These are phyloP conservation scores for Debaryomycetaceae sp. DNA, from an alignment of 1,139 yeast species.

Conservation along the genomic window DNA sequence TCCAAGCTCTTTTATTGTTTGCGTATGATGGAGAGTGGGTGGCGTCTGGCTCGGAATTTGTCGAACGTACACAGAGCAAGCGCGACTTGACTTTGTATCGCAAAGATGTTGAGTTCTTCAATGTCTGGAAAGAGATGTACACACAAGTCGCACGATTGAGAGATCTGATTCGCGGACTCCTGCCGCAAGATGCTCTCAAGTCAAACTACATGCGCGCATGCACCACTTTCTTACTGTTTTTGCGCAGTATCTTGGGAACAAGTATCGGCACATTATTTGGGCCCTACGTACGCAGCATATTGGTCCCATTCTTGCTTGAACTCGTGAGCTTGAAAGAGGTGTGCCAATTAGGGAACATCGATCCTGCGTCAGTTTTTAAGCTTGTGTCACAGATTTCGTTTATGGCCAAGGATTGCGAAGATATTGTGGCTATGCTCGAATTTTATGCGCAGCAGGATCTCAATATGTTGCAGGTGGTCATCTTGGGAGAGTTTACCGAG, in stretches of 20 bases:
- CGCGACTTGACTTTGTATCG: constrained; percentile 17
- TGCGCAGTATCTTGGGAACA: constrained; percentile 30
- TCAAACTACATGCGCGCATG: constrained; percentile 38
- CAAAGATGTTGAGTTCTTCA: constrained; percentile 9
- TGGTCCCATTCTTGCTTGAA: constrained; percentile 64
- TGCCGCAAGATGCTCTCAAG: constrained; percentile 36
- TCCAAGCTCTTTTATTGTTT: constrained; percentile 47
- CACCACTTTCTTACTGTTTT: constrained; percentile 34
- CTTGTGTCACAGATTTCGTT: constrained; percentile 51
- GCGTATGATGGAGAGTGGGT: constrained; percentile 42
- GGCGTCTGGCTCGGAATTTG: constrained; percentile 30
- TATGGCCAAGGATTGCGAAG: constrained; percentile 29
- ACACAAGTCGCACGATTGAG: constrained; percentile 26
- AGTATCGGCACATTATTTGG: constrained; percentile 32
- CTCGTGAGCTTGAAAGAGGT: constrained; percentile 71
- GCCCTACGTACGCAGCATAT: constrained; percentile 22
- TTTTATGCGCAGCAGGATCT: constrained; percentile 28
- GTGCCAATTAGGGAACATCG: constrained; percentile 59
- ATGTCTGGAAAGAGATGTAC: constrained; percentile 8
- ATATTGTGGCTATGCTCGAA: constrained; percentile 42
- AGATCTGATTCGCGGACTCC: constrained; percentile 17
- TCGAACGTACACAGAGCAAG: constrained; percentile 21
- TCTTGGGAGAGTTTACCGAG: constrained; percentile 63
- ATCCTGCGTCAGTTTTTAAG: constrained; percentile 43
- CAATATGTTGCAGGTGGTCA: constrained; percentile 58